Conservation (phyloP, 2,329 filamentous ascomycete species). For the Colletotrichum sp. region DNA sequence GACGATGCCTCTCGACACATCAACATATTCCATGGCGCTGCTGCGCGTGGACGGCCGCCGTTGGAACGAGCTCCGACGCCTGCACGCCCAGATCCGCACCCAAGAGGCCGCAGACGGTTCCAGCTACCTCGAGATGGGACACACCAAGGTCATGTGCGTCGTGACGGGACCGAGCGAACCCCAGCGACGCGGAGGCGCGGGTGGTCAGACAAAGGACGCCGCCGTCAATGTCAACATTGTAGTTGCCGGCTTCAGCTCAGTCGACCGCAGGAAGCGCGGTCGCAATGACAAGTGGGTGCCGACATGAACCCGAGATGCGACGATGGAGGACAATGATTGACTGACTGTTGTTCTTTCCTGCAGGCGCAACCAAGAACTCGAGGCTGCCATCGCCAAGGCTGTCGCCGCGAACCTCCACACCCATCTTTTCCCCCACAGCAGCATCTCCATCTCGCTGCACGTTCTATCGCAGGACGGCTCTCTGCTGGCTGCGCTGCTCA, state of each 20-base stretch:
- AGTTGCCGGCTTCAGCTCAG: constrained; percentile 85
- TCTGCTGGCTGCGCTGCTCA: constrained; percentile 86
- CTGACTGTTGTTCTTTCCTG: not conserved
- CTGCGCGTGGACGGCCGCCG: constrained; percentile 83
- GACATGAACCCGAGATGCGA: not conserved
- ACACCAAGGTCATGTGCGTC: constrained; percentile 95
- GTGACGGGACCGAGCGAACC: constrained; percentile 84
- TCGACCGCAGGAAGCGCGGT: constrained; percentile 80
- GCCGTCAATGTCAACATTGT: constrained; percentile 82
- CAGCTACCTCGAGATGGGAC: constrained; percentile 94
- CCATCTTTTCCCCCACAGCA: constrained; percentile 86
- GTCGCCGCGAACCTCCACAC: constrained; percentile 82
- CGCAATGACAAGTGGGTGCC: constrained; percentile 76
- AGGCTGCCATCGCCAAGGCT: constrained; percentile 78
- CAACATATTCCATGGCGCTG: constrained; percentile 86
- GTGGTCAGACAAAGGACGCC: constrained; percentile 53
- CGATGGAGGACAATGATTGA: not conserved
- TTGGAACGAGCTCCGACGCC: constrained; percentile 94
- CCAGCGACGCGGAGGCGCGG: constrained; percentile 35
- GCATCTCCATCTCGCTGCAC: constrained; percentile 83
- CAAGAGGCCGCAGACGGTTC: constrained; percentile 93
- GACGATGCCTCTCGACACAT: constrained; percentile 90
- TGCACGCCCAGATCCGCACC: constrained; percentile 88
- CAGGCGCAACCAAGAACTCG: constrained; percentile 82
- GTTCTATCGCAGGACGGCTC: constrained; percentile 91